Base-by-base conservation (phyloP, 768 basidiomycete species). In the Auriscalpium microsporum region DNA sequence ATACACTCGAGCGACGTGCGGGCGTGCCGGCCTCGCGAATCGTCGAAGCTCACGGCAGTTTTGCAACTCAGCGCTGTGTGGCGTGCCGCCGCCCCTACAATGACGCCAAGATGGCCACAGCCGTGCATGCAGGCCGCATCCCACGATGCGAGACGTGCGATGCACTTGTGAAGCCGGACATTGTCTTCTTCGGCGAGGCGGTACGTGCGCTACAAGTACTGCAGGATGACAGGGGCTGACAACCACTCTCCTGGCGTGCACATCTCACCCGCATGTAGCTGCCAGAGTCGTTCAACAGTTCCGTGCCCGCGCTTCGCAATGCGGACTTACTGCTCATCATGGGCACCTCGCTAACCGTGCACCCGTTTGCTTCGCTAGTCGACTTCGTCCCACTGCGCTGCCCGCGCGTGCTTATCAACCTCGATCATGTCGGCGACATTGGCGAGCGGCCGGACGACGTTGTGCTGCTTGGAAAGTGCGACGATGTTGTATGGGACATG, bases 21-120 rank as follows among this genome's bases (percentile, higher is more conserved):
- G 90, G 90, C 6, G 78, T 96, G 0, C 83, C 88, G 0, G 75
- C 69, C 1, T 70, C 79, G 35, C 83, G 83, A 66, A 84, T 98
- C 57, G 77, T 98, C 48, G 95, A 98, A 71, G 96, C 96, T 0
- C 96, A 99, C 64, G 96, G 95, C 3, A 94, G 90, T 61, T 99
- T 98, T 62, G 95, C 95, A 0, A 72, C 76, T 1, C 90, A 95
- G 53, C 76, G 81, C 51, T 99, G 96, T 61, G 82, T 97, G 14
- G 73, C 81, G 8, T 99, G 96, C 67, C 59, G 74, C 46, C 64
- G 66, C 2, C 64, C 74, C 0, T 91, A 78, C 58, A 81, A 84
- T 42, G 79, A 78, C 49, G 79, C 78, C 7, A 80, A 81, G 64
- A 91, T 98, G 76, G 80, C 78, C 65, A 68, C 73, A 14, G 75